A percentile compares a stretch with the other conserved stretches of the same genome.
Conservation (phyloP, 2,329 filamentous ascomycete species). For the Eurotiales sp. region DNA sequence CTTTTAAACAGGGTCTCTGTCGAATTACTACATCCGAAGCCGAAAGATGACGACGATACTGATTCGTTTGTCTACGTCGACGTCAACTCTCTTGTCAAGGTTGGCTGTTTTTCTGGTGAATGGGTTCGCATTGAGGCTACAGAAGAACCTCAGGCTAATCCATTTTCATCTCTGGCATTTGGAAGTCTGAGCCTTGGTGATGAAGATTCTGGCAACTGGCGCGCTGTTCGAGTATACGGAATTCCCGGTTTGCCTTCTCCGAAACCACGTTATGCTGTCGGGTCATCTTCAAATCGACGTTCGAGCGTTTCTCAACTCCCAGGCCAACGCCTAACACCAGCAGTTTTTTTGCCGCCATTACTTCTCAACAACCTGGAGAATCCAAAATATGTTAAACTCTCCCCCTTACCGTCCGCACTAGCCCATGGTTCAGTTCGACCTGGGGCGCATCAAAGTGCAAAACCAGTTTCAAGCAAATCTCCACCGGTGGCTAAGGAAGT, state of each 20-base stretch:
- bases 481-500: slow-evolving; percentile 71
- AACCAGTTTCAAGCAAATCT: slow-evolving; percentile 41
- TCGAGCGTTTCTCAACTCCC: slow-evolving; percentile 53
- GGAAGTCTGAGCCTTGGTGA: slow-evolving; percentile 41
- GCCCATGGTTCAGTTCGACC: slow-evolving; percentile 56
- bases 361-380: slow-evolving; percentile 80
- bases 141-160: slow-evolving; percentile 59
- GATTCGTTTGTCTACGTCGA: slow-evolving; percentile 86
- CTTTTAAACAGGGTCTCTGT: slow-evolving; percentile 68
- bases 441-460: slow-evolving; percentile 48
- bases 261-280: slow-evolving; percentile 55
- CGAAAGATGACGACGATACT: slow-evolving; percentile 78
- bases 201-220: slow-evolving; percentile 67
- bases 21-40: slow-evolving; percentile 80
- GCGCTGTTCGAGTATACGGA: slow-evolving; percentile 83
- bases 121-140: slow-evolving; percentile 85
- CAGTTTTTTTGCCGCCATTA: slow-evolving; percentile 76
- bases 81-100: slow-evolving; percentile 75
- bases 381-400: slow-evolving; percentile 73
- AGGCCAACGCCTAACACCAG: slow-evolving; percentile 51
- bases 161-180: slow-evolving; percentile 65
- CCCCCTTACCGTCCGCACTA: slow-evolving; percentile 48
- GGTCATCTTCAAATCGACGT: slow-evolving; percentile 46
- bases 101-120: slow-evolving; percentile 95
- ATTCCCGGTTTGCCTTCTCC: slow-evolving; percentile 63